Conservation (phyloP, 768 basidiomycete genomes). For the Kwoniella mangroviensis region DNA sequence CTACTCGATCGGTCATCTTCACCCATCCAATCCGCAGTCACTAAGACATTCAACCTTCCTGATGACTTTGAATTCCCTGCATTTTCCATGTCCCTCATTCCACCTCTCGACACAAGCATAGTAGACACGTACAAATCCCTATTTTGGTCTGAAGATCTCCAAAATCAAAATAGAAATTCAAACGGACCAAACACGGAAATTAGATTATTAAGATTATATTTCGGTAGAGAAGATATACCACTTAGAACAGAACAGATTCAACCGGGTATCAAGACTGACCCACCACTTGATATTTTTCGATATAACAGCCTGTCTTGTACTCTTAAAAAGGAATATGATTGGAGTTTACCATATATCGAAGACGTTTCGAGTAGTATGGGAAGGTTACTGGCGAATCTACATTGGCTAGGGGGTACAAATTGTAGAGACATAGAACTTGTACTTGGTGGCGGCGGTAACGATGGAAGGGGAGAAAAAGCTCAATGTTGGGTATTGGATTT, state of each 20-base stretch:
- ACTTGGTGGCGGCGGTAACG: background rate
- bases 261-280: background rate
- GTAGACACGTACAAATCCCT: background rate
- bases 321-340: background rate
- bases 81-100: background rate
- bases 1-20: background rate
- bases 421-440: slow-evolving; percentile 7
- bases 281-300: background rate
- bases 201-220: slow-evolving; percentile 5
- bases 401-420: background rate
- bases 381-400: background rate
- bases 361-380: background rate
- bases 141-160: background rate
- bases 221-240: slow-evolving; percentile 1
- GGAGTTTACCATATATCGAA: background rate
- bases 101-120: background rate
- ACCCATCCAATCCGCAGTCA: background rate
- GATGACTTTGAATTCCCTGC: background rate
- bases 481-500: background rate
- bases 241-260: background rate
- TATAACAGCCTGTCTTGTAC: background rate
- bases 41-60: background rate
- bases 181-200: background rate
- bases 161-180: background rate
- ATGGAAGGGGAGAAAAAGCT: too few species aligned